Percentiles rank a stretch among this genome's conserved stretches.
phyloP scores from a whole-genome alignment of 371 early-diverging fungal genomes.

The Mortierella sp. region DNA sequence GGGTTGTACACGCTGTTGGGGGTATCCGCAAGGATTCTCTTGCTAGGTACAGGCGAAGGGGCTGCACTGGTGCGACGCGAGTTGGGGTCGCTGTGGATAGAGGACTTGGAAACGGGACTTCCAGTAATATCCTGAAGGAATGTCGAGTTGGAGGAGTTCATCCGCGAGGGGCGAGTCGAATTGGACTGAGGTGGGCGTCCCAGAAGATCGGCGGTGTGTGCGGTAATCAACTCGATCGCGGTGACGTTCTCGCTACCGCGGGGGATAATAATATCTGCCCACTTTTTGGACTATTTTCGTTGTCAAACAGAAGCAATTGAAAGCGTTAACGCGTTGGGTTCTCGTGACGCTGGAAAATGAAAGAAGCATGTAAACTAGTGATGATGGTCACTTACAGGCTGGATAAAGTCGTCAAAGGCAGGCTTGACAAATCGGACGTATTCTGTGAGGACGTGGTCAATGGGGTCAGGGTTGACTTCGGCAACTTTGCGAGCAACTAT shows the following conservation, averaged over 20 bases:
- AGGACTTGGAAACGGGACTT: conserved; percentile 3
- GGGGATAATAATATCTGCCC: conserved; percentile 91
- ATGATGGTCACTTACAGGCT: conserved; percentile 66
- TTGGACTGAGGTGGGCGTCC: conserved; percentile 41
- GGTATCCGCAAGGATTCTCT: conserved; percentile 28
- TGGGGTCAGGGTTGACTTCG: conserved; percentile 52
- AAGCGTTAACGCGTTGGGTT: not conserved
- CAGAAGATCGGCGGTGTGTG: conserved; percentile 72
- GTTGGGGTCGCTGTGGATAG: conserved; percentile 13
- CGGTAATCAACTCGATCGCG: conserved; percentile 80
- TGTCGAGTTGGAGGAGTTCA: conserved; percentile 17
- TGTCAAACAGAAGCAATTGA: not conserved
- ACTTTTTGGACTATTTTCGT: conserved; percentile 75
- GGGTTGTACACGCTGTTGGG: conserved; percentile 44
- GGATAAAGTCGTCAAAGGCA: conserved; percentile 87
- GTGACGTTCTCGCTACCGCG: conserved; percentile 82
- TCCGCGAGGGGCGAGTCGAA: conserved; percentile 30
- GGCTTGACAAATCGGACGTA: conserved; percentile 89
- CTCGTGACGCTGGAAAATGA: not conserved
- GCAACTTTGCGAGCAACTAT: conserved; percentile 46
- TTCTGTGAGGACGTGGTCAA: conserved; percentile 71
- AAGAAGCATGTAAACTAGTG: not conserved
- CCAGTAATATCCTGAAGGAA: conserved; percentile 20
- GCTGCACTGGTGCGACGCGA: conserved; percentile 23
- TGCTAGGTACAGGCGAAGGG: conserved; percentile 43